Base-by-base conservation (phyloP, 495 filamentous ascomycete species). In the Penicillium bovifimosum region DNA sequence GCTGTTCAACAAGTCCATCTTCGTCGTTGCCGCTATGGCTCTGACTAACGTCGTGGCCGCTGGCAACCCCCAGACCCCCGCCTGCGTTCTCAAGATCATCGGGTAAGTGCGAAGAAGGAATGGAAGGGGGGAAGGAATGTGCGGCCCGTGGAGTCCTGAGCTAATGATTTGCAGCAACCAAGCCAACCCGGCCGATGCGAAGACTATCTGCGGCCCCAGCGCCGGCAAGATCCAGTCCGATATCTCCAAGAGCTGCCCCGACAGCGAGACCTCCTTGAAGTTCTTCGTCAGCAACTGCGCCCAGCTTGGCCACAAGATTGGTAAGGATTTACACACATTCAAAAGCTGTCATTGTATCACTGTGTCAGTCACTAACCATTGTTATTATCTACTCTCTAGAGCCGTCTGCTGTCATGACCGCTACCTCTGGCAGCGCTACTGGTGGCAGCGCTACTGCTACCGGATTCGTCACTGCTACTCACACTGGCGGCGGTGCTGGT, bases 1-100 rank as follows among this genome's bases (percentile, higher is more conserved):
- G 71, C 43, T 71, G 45, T 69, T 72, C 63, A 56, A 64, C 39
- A 69, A 72, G 53, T 67, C 64, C 24, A 58, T 67, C 53, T 16
- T 74, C 50, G 47, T 56, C 46, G 41, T 69, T 39, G 63, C 68
- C 50, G 52, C 71, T 39, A 46, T 72, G 41, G 69, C 69, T 41
- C 60, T 74, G 47, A 44, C 61, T 61, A 69, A 65, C 53, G 52
- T 72, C 42, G 71, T 62, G 38, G 29, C 29, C 17, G 47, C 47
- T 28, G 52, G 53, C 40, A 64, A 65, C 41, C 39, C 52, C 13
- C 47, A 56, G 31, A 60, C 69, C 16, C 63, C 66, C 9, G 68
- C 68, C 46, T 74, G 71, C 55, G 55, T 74, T 27, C 55, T 72
- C 42, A 60, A 60, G 7, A 65, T 65, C 31, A 63, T 74, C 9